Evolutionary conservation across 2,329 filamentous ascomycete genomes (phyloP).

Genomic region (Myriosclerotinia curreyana): DNA sequence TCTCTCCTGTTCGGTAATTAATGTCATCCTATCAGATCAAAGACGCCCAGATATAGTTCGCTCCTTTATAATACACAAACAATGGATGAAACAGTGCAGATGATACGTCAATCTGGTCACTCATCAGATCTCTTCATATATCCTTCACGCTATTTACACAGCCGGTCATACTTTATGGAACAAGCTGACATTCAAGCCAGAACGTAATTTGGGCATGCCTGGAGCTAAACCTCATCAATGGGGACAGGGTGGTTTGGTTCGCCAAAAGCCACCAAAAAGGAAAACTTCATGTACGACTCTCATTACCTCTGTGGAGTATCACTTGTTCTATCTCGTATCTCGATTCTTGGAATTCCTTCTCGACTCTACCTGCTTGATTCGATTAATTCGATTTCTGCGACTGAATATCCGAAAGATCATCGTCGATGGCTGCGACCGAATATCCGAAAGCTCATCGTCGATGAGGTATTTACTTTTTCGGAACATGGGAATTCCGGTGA

Average conservation of each 20-base stretch:
- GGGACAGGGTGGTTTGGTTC: not conserved
- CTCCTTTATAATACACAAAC: not conserved
- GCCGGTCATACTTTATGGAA: slow-evolving; percentile 2
- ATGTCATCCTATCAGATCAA: not conserved
- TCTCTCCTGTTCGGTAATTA: not conserved
- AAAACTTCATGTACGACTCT: not conserved
- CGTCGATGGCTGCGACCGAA: slow-evolving; percentile 4
- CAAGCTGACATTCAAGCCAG: slow-evolving; percentile 7
- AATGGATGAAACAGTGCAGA: not conserved
- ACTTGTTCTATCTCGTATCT: slow-evolving; percentile 16
- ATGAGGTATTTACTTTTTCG: slow-evolving; percentile 14
- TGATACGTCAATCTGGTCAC: slow-evolving; percentile 1
- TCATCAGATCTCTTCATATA: not conserved
- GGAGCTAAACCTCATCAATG: not conserved
- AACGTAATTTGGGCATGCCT: slow-evolving; percentile 2
- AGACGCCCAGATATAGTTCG: not conserved
- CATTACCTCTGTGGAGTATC: slow-evolving; percentile 1
- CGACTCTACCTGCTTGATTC: not conserved
- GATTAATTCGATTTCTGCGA: not conserved
- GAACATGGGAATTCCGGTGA: not conserved
- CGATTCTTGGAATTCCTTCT: not conserved
- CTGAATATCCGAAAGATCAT: slow-evolving; percentile 6
- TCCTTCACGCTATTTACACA: slow-evolving; percentile 2
- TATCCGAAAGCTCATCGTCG: slow-evolving; percentile 8
- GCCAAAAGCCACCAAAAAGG: slow-evolving; percentile 1